Evolutionary conservation across 441 rosid species (phyloP).

Genomic region (Sinapis alba): DNA sequence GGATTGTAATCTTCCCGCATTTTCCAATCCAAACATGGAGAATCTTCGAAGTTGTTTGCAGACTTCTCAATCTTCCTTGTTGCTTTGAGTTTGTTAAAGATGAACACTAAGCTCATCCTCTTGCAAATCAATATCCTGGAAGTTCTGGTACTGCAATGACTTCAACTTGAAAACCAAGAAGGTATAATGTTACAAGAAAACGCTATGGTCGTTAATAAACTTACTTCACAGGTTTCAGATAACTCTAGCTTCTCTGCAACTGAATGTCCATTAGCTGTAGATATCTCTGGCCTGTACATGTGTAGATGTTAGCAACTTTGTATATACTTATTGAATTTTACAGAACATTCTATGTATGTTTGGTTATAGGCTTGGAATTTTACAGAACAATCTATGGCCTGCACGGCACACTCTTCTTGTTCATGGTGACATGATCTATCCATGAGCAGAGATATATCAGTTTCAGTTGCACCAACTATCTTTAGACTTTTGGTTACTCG

Average conservation of each 20-base stretch:
- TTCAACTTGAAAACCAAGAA: conserved; percentile 26
- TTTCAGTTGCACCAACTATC: too few relatives aligned
- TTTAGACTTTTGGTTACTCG: too few relatives aligned
- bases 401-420: too few relatives aligned
- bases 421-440: too few relatives aligned
- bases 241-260: conserved; percentile 39
- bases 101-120: conserved; percentile 35
- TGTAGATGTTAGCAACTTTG: conserved; percentile 1
- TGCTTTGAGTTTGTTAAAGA: conserved; percentile 38
- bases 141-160: conserved; percentile 52
- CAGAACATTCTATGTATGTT: not conserved
- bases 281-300: conserved; percentile 45
- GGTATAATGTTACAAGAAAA: not conserved
- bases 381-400: too few relatives aligned
- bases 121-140: conserved; percentile 49
- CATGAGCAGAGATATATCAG: too few relatives aligned
- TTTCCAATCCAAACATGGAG: too few relatives aligned
- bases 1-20: too few relatives aligned
- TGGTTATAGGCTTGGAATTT: not conserved
- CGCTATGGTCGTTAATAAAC: conserved; percentile 1
- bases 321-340: not conserved
- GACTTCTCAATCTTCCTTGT: conserved; percentile 35
- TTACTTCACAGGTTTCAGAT: conserved; percentile 47
- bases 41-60: conserved; percentile 11
- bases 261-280: conserved; percentile 36